phyloP scores from a whole-genome alignment of 2,329 filamentous ascomycete genomes.

The Albophoma yamanashiensis region DNA sequence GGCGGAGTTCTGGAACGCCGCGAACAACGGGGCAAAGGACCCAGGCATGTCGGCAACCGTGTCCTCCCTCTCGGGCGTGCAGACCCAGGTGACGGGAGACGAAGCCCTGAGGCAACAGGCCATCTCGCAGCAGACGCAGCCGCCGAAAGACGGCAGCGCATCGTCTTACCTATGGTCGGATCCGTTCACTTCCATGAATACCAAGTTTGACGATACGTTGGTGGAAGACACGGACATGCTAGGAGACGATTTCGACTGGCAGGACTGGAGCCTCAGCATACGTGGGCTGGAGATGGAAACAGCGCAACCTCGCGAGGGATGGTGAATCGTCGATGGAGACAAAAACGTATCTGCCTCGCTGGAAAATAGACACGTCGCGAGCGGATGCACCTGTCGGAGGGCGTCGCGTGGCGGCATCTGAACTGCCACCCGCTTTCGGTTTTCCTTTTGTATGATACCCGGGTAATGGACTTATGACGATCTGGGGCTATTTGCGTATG shows the following conservation, averaged over 20 bases:
- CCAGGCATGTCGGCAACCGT: neutral
- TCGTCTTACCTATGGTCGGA: constrained; percentile 32
- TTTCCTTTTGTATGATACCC: neutral
- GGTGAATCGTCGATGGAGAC: constrained; percentile 5
- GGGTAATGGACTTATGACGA: neutral
- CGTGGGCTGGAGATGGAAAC: constrained; percentile 25
- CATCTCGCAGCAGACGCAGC: constrained; percentile 11
- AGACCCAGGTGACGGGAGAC: constrained; percentile 5
- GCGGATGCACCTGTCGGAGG: neutral
- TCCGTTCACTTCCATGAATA: constrained; percentile 17
- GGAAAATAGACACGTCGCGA: neutral
- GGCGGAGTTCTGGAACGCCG: constrained; percentile 19
- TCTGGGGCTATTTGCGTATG: neutral
- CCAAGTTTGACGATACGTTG: constrained; percentile 14
- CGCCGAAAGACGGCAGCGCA: constrained; percentile 20
- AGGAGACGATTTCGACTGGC: constrained; percentile 36
- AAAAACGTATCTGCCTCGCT: neutral
- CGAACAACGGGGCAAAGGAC: neutral
- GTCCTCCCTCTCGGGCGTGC: neutral
- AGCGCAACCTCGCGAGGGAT: constrained; percentile 10
- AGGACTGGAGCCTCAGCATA: constrained; percentile 34
- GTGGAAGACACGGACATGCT: constrained; percentile 26
- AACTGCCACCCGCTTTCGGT: neutral
- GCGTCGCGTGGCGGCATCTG: neutral
- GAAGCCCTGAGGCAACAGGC: constrained; percentile 9